phyloP scores from a whole-genome alignment of 352 stramenopile genomes.

The Phytopythium aichiense region DNA sequence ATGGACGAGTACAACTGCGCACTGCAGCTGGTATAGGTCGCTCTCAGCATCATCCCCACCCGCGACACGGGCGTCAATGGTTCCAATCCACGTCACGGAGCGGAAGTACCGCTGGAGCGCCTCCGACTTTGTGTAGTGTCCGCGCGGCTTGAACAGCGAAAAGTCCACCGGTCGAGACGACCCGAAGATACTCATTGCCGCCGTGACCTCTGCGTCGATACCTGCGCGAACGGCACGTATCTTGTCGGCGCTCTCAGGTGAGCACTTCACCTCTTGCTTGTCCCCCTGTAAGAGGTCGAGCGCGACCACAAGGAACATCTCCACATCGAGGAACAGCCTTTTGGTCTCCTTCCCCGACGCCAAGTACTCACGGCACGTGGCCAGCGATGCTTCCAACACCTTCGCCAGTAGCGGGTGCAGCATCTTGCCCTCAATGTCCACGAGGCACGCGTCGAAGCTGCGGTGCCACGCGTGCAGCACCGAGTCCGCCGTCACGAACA shows the following conservation, averaged over 20 bases:
- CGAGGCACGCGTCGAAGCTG: slow-evolving; percentile 27
- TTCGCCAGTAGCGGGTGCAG: slow-evolving; percentile 5
- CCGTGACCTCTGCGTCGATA: slow-evolving; percentile 4
- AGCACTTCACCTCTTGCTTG: not conserved
- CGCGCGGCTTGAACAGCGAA: slow-evolving; percentile 20
- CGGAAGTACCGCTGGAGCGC: slow-evolving; percentile 15
- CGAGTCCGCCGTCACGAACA: slow-evolving; percentile 29
- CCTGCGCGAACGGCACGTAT: not conserved
- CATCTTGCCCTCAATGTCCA: slow-evolving; percentile 13
- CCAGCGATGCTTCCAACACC: not conserved
- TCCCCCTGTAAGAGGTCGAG: slow-evolving; percentile 11
- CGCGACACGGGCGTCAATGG: slow-evolving; percentile 13
- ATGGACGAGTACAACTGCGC: slow-evolving; percentile 12
- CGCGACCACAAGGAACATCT: slow-evolving; percentile 14
- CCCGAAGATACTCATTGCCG: slow-evolving; percentile 8
- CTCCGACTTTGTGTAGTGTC: slow-evolving; percentile 21
- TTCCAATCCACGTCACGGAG: slow-evolving; percentile 20
- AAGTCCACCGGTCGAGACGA: slow-evolving; percentile 14
- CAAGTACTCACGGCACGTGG: slow-evolving; percentile 2
- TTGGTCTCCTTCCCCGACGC: too few relatives aligned
- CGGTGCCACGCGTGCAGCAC: slow-evolving; percentile 36
- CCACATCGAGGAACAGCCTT: slow-evolving; percentile 9
- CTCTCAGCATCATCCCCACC: slow-evolving; percentile 7
- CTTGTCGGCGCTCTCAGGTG: not conserved
- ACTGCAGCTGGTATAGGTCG: slow-evolving; percentile 16